Conservation (phyloP, 1,284 basidiomycete genomes). For the Exobasidium rhododendri region DNA sequence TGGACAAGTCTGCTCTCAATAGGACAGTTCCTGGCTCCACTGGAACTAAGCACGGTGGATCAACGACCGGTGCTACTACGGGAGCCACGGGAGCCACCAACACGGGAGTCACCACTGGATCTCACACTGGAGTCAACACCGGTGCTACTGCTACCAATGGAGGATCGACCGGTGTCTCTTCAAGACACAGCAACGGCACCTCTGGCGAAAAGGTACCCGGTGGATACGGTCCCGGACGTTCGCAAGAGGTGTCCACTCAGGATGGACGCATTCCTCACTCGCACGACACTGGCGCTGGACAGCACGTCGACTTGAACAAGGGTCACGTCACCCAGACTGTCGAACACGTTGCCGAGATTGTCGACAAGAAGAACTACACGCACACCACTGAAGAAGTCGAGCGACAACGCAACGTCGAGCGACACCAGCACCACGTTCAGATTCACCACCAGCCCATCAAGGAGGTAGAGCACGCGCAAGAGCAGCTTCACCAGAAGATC, state of each 20-base stretch:
- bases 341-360: slow-evolving; percentile 53
- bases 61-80: too few relatives aligned
- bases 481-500: slow-evolving; percentile 42
- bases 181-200: too few relatives aligned
- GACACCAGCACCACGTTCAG: slow-evolving; percentile 53
- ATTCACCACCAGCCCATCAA: slow-evolving; percentile 54
- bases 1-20: too few relatives aligned
- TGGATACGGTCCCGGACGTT: neutral
- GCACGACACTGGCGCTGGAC: neutral
- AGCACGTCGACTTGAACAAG: slow-evolving; percentile 27
- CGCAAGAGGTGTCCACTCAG: neutral
- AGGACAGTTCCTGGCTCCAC: too few relatives aligned
- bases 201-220: too few relatives aligned
- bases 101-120: too few relatives aligned
- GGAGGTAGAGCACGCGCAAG: slow-evolving; percentile 47
- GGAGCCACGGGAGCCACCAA: too few relatives aligned
- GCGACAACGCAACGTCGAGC: slow-evolving; percentile 51
- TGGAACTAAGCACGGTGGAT: too few relatives aligned
- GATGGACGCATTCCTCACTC: neutral
- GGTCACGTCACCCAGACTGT: slow-evolving; percentile 53
- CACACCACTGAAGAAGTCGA: slow-evolving; percentile 54
- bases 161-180: too few relatives aligned
- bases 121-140: too few relatives aligned
- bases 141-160: too few relatives aligned
- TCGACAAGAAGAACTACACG: slow-evolving; percentile 44